Conservation (phyloP, 805 yeast species). For the Myxozyma neotropica region DNA sequence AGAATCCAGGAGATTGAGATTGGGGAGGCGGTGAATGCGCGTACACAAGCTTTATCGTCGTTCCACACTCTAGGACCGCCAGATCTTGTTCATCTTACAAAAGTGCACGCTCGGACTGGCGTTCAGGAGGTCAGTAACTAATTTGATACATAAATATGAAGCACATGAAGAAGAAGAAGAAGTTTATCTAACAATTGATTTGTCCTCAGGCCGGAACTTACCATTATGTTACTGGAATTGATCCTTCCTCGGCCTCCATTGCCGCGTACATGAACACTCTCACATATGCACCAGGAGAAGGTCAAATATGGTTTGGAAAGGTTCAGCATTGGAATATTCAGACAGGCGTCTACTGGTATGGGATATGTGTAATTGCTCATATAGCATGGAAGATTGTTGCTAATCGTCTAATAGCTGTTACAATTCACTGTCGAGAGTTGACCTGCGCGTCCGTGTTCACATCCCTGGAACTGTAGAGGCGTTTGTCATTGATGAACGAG, state of each 20-base stretch:
- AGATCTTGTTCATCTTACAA: conserved; percentile 61
- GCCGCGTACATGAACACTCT: conserved; percentile 59
- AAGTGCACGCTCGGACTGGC: conserved; percentile 47
- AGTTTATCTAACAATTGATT: neutral
- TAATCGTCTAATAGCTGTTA: conserved; percentile 46
- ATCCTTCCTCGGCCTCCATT: conserved; percentile 55
- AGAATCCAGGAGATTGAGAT: conserved; percentile 52
- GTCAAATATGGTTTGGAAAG: conserved; percentile 75
- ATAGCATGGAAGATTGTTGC: conserved; percentile 52
- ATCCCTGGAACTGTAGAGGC: conserved; percentile 55
- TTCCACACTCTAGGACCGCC: conserved; percentile 71
- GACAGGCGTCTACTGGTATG: conserved; percentile 47
- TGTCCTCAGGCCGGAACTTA: conserved; percentile 48
- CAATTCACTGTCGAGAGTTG: conserved; percentile 73
- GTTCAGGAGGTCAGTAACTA: conserved; percentile 51
- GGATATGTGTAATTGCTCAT: neutral
- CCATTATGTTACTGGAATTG: conserved; percentile 58
- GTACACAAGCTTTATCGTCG: conserved; percentile 49
- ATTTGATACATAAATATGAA: neutral
- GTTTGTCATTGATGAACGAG: conserved; percentile 43
- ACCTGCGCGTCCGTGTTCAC: conserved; percentile 65
- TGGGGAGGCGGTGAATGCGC: conserved; percentile 56
- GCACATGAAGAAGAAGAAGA: neutral
- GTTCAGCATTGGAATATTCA: conserved; percentile 48
- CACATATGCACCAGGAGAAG: conserved; percentile 50